Conservation (phyloP, 257 asterid species). For the Lycium ferocissimum region DNA sequence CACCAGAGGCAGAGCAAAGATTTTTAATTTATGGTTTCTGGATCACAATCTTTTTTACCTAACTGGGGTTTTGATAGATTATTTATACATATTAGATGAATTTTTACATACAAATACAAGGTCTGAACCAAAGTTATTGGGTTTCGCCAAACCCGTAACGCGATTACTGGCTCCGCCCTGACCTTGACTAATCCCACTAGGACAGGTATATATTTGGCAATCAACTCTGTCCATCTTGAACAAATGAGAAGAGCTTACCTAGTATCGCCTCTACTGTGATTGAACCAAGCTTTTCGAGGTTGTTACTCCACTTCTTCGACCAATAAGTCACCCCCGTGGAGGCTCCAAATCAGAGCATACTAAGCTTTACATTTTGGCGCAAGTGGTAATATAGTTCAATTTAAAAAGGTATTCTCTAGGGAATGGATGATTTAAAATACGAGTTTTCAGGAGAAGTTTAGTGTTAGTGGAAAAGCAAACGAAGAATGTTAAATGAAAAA, state of each 20-base stretch:
- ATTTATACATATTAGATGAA: too few species aligned
- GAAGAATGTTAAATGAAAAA: background rate
- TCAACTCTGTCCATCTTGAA: background rate
- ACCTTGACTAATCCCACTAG: background rate
- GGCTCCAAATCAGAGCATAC: constrained; percentile 10
- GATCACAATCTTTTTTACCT: too few species aligned
- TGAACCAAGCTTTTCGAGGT: background rate
- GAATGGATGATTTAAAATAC: background rate
- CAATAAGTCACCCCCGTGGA: background rate
- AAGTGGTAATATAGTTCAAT: background rate
- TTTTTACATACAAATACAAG: too few species aligned
- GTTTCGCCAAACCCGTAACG: too few species aligned
- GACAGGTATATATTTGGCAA: background rate
- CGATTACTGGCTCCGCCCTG: too few species aligned
- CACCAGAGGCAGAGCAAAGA: too few species aligned
- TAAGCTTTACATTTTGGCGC: background rate
- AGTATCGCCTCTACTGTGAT: background rate
- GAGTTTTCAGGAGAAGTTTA: background rate
- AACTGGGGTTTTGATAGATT: too few species aligned
- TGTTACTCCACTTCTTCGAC: constrained; percentile 4
- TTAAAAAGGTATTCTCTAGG: background rate
- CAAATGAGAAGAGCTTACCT: background rate
- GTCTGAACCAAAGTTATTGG: too few species aligned
- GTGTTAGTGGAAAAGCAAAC: background rate
- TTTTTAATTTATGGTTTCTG: too few species aligned